A percentile compares a stretch with the other conserved stretches of the same genome.
These are phyloP conservation scores for Senecio squalidus DNA, from an alignment of 140 eudicot genomes.

Conservation along the genomic window DNA sequence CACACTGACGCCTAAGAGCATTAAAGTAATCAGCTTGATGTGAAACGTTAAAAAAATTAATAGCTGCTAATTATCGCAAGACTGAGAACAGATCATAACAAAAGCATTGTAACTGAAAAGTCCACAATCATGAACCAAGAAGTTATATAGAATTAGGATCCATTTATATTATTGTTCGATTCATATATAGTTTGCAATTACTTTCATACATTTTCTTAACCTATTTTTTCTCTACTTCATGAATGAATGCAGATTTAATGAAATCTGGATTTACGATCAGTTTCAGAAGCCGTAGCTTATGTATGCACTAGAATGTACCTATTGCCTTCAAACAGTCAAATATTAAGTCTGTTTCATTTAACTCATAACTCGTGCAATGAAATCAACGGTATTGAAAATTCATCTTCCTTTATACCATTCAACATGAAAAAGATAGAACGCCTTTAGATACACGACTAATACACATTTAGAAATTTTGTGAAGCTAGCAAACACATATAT, in stretches of 20 bases:
- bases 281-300: background rate
- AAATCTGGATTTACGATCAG: too few species aligned
- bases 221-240: background rate
- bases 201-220: background rate
- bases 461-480: too few species aligned
- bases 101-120: constrained; percentile 6
- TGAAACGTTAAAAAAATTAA: background rate
- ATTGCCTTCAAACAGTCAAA: background rate
- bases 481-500: too few species aligned
- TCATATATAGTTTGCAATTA: background rate
- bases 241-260: background rate
- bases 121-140: background rate
- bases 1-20: constrained; percentile 76
- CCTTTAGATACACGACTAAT: too few species aligned
- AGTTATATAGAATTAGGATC: too few species aligned
- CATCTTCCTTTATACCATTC: background rate
- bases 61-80: background rate
- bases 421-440: background rate
- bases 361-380: background rate
- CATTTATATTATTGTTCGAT: too few species aligned
- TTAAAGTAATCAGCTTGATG: constrained; percentile 20
- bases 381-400: background rate
- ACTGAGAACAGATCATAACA: constrained; percentile 1
- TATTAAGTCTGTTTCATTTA: too few species aligned
- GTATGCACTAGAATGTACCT: background rate